A percentile compares a stretch with the other conserved stretches of the same genome.
phyloP scores from a whole-genome alignment of 345 rosid genomes.

The Boechera stricta region DNA sequence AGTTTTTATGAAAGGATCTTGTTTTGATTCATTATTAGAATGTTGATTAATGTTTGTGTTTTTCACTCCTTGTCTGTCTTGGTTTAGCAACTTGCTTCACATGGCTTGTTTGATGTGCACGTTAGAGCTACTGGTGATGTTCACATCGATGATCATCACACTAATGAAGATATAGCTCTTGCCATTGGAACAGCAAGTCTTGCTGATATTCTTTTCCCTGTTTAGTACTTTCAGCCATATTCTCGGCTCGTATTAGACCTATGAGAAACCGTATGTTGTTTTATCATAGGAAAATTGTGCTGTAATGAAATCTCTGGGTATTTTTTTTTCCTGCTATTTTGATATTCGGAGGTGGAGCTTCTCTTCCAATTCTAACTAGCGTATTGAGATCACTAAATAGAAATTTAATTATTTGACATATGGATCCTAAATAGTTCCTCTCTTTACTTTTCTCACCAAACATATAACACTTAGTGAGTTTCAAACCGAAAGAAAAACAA shows the following conservation, averaged over 20 bases:
- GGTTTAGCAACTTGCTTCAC: constrained; percentile 92
- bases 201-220: not conserved
- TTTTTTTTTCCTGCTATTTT: constrained; percentile 17
- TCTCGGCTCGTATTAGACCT: not conserved
- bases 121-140: constrained; percentile 89
- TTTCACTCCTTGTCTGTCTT: not conserved
- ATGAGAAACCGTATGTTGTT: not conserved
- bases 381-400: too few relatives aligned
- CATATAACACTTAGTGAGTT: too few relatives aligned
- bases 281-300: not conserved
- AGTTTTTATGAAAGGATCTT: not conserved
- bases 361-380: too few relatives aligned
- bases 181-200: constrained; percentile 82
- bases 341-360: too few relatives aligned
- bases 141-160: constrained; percentile 96
- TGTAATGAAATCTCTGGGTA: constrained; percentile 6
- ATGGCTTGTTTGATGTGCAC: constrained; percentile 88
- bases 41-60: not conserved
- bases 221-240: not conserved
- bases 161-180: constrained; percentile 91
- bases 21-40: not conserved
- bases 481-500: too few relatives aligned
- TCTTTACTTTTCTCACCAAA: too few relatives aligned
- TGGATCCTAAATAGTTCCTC: too few relatives aligned
- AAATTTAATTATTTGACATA: too few relatives aligned